A percentile compares a stretch with the other conserved stretches of the same genome.
phyloP scores from a whole-genome alignment of 108 stramenopile genomes.

The Skeletonema menzelii region DNA sequence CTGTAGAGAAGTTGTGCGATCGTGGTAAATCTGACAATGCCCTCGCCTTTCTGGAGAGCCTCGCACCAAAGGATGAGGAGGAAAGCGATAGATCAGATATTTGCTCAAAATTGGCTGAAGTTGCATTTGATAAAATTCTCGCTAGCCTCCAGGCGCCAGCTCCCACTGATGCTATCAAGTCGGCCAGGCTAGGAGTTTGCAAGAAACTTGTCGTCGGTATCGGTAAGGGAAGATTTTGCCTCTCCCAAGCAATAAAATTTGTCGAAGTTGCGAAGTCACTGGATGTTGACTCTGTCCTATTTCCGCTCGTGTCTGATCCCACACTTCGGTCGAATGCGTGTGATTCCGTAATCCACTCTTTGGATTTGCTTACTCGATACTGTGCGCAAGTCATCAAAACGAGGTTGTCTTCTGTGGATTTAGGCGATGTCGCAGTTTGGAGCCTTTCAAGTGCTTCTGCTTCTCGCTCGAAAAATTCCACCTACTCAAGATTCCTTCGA shows the following conservation, averaged over 20 bases:
- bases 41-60: not conserved
- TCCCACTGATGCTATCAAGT: not conserved
- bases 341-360: not conserved
- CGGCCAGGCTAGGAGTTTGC: not conserved
- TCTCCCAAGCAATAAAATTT: slow-evolving; percentile 4
- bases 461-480: not conserved
- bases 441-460: not conserved
- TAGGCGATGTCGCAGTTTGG: not conserved
- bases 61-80: not conserved
- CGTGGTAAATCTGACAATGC: not conserved
- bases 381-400: not conserved
- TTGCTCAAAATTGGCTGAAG: slow-evolving; percentile 4
- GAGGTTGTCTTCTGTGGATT: not conserved
- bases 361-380: not conserved
- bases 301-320: slow-evolving; percentile 8
- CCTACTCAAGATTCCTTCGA: not conserved
- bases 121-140: slow-evolving; percentile 8
- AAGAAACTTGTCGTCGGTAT: not conserved
- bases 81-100: slow-evolving; percentile 6
- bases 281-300: slow-evolving; percentile 10
- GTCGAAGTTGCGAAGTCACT: slow-evolving; percentile 9
- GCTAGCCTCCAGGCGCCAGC: not conserved
- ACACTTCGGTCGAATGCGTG: slow-evolving; percentile 2
- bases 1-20: slow-evolving; percentile 3
- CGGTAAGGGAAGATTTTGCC: slow-evolving; percentile 6